Conservation (phyloP, 352 stramenopile genomes). For the Globisporangium splendens region DNA sequence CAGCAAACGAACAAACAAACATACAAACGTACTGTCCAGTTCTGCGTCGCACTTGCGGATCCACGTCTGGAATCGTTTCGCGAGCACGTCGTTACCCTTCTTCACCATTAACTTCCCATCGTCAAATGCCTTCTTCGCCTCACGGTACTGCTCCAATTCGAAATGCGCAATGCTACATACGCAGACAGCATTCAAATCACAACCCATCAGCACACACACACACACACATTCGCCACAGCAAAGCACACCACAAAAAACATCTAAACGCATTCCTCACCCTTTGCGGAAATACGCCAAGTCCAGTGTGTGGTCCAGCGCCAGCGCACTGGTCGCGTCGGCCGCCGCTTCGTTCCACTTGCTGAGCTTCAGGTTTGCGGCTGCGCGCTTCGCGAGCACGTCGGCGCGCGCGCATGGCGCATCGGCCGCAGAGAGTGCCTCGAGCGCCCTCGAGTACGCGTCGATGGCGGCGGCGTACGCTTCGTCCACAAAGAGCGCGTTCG, state of each 20-base stretch:
- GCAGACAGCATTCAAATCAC: conserved; percentile 3
- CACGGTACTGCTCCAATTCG: conserved; percentile 67
- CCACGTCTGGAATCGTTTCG: conserved; percentile 76
- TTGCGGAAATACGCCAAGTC: conserved; percentile 67
- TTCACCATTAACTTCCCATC: conserved; percentile 34
- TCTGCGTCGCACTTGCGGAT: conserved; percentile 88
- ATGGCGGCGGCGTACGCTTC: conserved; percentile 69
- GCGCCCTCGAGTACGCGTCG: conserved; percentile 43
- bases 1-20: background rate
- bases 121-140: conserved; percentile 63
- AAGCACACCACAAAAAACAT: too few relatives aligned
- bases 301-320: conserved; percentile 46
- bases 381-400: conserved; percentile 64
- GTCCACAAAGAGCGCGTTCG: conserved; percentile 83
- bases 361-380: conserved; percentile 66
- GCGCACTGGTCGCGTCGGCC: conserved; percentile 43
- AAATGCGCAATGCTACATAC: conserved; percentile 65
- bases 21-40: conserved; percentile 46
- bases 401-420: conserved; percentile 8
- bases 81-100: conserved; percentile 27
- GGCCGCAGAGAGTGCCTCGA: conserved; percentile 32
- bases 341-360: conserved; percentile 51
- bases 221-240: too few relatives aligned
- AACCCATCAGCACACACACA: too few relatives aligned
- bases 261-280: conserved; percentile 37